Conservation (phyloP, 257 asterid genomes). For the Penstemon davidsonii region DNA sequence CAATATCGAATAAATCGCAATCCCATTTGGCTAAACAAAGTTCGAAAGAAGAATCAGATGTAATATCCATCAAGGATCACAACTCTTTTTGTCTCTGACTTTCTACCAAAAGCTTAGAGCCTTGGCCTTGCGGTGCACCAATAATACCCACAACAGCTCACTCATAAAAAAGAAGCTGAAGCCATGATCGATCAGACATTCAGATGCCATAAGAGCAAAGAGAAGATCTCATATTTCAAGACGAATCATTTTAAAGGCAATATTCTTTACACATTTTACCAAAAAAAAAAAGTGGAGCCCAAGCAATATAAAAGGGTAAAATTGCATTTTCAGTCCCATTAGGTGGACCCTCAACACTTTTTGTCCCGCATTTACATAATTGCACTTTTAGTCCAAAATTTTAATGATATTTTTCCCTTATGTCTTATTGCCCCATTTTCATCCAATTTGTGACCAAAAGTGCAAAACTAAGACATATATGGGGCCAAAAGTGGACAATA, state of each 20-base stretch:
- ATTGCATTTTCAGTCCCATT: no score
- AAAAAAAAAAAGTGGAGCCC: not conserved
- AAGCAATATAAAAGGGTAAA: not conserved
- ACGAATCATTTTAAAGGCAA: not conserved
- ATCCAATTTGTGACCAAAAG: no score
- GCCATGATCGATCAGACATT: not conserved
- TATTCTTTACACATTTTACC: slow-evolving; percentile 5
- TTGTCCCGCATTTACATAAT: no score
- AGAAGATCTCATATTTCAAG: not conserved
- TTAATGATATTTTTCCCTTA: no score
- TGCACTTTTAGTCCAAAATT: no score
- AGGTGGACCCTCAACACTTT: no score
- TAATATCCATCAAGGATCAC: slow-evolving; percentile 13
- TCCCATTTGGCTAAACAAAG: not conserved
- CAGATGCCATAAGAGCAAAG: not conserved
- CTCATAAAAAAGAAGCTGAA: slow-evolving; percentile 1
- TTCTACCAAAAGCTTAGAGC: slow-evolving; percentile 3
- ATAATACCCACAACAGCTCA: not conserved
- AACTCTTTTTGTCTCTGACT: not conserved
- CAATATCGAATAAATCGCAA: slow-evolving; percentile 20
- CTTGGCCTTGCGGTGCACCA: slow-evolving; percentile 14
- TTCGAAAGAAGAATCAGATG: slow-evolving; percentile 13
- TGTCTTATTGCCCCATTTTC: no score
- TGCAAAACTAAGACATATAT: no score
- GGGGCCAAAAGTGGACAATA: no score